A percentile compares a stretch with the other conserved stretches of the same genome.
Conservation (phyloP, 2,329 filamentous ascomycete species). For the Calonectria hongkongensis region DNA sequence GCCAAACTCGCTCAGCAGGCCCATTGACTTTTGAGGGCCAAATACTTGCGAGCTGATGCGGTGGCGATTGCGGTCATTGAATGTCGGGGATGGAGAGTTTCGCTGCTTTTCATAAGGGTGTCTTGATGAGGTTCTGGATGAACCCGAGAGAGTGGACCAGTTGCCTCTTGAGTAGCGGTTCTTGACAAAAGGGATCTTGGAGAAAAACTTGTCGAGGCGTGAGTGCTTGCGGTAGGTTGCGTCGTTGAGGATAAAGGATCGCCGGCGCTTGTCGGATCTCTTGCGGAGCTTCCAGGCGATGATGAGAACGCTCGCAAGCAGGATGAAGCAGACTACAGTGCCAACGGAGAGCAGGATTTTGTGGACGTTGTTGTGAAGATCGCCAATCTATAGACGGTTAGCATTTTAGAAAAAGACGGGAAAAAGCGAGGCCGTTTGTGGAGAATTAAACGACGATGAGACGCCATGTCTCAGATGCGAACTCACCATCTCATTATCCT, state of each 20-base stretch:
- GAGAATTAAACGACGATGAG: neutral
- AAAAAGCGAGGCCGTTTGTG: neutral
- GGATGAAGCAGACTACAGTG: conserved; percentile 48
- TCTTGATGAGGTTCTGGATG: conserved; percentile 52
- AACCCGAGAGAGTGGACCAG: conserved; percentile 59
- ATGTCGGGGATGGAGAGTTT: conserved; percentile 2
- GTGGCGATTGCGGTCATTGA: conserved; percentile 29
- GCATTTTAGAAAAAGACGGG: conserved; percentile 25
- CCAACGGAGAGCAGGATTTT: conserved; percentile 52
- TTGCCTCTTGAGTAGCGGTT: conserved; percentile 57
- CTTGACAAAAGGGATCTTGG: conserved; percentile 62
- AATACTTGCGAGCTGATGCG: conserved; percentile 52
- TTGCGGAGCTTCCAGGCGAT: conserved; percentile 50
- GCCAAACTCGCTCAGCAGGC: conserved; percentile 29
- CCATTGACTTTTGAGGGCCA: conserved; percentile 47
- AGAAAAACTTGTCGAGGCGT: conserved; percentile 52
- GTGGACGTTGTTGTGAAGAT: conserved; percentile 50
- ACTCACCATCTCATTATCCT: conserved; percentile 46
- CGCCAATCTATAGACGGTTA: conserved; percentile 41
- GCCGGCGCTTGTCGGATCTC: conserved; percentile 29
- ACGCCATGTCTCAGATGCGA: neutral
- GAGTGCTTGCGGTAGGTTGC: conserved; percentile 49
- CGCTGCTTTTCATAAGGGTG: conserved; percentile 49
- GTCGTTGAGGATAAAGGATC: conserved; percentile 43
- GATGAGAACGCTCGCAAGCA: conserved; percentile 49